A percentile compares a stretch with the other conserved stretches of the same genome.
Evolutionary conservation across 2,329 filamentous ascomycete species (phyloP).

Genomic region (Claviceps humidiphila): DNA sequence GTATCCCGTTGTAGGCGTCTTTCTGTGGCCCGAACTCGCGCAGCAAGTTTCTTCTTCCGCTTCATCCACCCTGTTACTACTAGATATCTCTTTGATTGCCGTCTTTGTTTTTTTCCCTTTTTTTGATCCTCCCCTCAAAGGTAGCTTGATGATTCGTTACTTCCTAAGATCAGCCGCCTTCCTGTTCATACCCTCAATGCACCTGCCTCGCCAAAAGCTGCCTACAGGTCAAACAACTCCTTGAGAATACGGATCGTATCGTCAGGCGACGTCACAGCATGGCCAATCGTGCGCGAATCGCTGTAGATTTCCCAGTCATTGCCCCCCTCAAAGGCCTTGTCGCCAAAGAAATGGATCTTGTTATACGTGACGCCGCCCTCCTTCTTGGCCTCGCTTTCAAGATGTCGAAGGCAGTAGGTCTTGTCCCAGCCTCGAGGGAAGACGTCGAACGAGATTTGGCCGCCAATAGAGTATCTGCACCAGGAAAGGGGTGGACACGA

Average conservation of each 20-base stretch:
- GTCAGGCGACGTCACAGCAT: constrained; percentile 67
- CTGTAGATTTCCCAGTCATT: constrained; percentile 93
- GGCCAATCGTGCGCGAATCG: constrained; percentile 71
- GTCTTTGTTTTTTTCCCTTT: background rate
- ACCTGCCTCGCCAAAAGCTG: background rate
- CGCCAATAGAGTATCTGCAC: constrained; percentile 76
- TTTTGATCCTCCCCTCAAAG: background rate
- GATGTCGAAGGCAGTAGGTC: constrained; percentile 84
- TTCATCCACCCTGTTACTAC: no score
- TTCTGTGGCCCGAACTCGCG: no score
- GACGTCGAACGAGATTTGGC: constrained; percentile 96
- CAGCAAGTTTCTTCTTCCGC: no score
- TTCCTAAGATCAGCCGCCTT: background rate
- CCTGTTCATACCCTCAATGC: background rate
- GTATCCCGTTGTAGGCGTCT: no score
- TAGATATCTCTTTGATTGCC: background rate
- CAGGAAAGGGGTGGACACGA: background rate
- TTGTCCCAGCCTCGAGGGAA: constrained; percentile 98
- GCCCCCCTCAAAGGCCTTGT: constrained; percentile 83
- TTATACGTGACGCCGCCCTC: constrained; percentile 63
- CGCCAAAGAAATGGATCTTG: constrained; percentile 93
- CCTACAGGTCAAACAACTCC: constrained; percentile 60
- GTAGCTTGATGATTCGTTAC: no score
- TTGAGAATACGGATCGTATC: constrained; percentile 72
- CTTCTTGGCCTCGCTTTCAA: constrained; percentile 65